Base-by-base conservation (phyloP, 1,284 basidiomycete genomes). In the Athelia psychrophila region DNA sequence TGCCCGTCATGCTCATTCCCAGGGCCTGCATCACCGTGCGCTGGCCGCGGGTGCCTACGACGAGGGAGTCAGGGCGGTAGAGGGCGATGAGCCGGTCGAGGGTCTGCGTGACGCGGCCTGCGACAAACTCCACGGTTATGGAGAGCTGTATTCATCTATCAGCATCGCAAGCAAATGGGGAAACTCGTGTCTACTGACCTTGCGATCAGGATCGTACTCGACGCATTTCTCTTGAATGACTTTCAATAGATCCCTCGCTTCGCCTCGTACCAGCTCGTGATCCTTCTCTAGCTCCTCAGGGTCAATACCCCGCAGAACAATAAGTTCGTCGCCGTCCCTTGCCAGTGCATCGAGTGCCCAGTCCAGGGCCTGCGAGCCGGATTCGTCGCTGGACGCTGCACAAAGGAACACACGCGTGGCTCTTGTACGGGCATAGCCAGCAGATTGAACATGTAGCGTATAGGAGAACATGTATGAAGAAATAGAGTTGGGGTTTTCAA, bases 291-390 rank as follows among this genome's bases (percentile, higher is more conserved):
- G 62, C 84, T 83, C 81, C 84, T 88, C 60, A 79, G 81, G 12
- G 84, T 96, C 94, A 19, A 96, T 83, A 1, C 97, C 95, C 38
- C 95, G 77, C 53, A 93, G 90, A 3, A 98, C 91, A 51, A 99
- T 87, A 24, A 98, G 75, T 69, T 98, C 96, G 66, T 98, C 96
- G 3, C 93, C 92, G 58, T 98, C 94, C 69, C 96, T 93, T 9
- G 90, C 86, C 9, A 98, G 77, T 48, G 81, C 79, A 62, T 95
- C 91, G 57, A 98, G 80, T 36, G 86, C 78, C 95, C 94, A 97
- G 55, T 95, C 91, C 16, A 97, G 73, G 1, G 94, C 94, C 60
- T 93, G 83, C 12, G 75, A 71, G 0, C 93, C 93, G 54, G 87
- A 90, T 71, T 95, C 93, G 62, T 98, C 95, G 0, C 88, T 79